Evolutionary conservation across 164 flowering plant genomes (phyloP).

Genomic region (Vitis riparia): DNA sequence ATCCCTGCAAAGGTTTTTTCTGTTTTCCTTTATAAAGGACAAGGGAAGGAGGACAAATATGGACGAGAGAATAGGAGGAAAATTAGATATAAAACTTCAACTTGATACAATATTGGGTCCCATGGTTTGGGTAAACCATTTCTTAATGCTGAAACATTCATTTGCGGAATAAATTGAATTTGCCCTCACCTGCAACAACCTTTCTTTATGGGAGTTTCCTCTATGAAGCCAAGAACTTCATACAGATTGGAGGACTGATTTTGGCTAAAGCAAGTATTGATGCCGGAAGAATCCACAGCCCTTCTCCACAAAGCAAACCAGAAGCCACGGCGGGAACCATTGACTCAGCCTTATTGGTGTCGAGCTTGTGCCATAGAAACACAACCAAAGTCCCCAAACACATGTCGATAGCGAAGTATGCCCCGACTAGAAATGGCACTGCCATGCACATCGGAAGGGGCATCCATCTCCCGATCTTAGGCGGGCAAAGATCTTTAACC

Average conservation of each 20-base stretch:
- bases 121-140: too few species aligned
- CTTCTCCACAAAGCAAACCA: constrained; percentile 69
- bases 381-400: constrained; percentile 57
- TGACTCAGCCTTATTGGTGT: constrained; percentile 42
- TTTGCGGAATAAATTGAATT: too few species aligned
- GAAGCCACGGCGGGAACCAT: constrained; percentile 77
- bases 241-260: constrained; percentile 60
- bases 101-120: too few species aligned
- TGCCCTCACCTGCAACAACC: too few species aligned
- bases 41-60: too few species aligned
- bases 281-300: constrained; percentile 60
- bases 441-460: constrained; percentile 73
- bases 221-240: constrained; percentile 42
- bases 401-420: constrained; percentile 58
- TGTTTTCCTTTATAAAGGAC: too few species aligned
- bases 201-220: not conserved
- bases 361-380: constrained; percentile 46
- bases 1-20: too few species aligned
- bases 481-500: constrained; percentile 39
- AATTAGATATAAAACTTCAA: too few species aligned
- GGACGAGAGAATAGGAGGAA: too few species aligned
- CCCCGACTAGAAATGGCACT: constrained; percentile 60
- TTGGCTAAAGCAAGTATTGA: constrained; percentile 54
- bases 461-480: constrained; percentile 44
- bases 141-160: too few species aligned